Evolutionary conservation across 2,329 filamentous ascomycete species (phyloP), one percentile per base, ranked within the genome.

Genomic region (Fusarium citri): DNA sequence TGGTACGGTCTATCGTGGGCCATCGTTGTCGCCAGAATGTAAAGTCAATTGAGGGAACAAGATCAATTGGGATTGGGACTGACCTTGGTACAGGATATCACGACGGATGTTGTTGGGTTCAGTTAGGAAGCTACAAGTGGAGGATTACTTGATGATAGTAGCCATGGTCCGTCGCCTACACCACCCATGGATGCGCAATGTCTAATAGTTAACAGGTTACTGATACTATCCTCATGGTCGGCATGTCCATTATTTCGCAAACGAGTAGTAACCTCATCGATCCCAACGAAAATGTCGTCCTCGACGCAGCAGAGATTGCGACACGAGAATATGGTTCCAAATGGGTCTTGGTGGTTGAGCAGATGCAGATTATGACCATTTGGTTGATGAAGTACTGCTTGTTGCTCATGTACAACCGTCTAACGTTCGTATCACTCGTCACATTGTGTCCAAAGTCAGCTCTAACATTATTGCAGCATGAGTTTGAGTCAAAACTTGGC

Each of bases 181-280:
- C 8, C 12, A 14, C 2, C 20, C 15, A 10, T 7, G 2, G 11
- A 16, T 25, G 3, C 23, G 7, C 15, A 48, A 23, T 10, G 8
- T 15, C 47, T 65, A 59, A 66, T 31, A 8, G 12, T 3, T 7
- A 8, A 8, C 48, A 84, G 83, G 45, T 74, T 1, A 81, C 81
- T 73, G 87, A 89, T 70, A 89, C 88, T 0, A 75, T 86, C 18
- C 77, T 91, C 15, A 84, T 88, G 59, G 79, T 85, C 25, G 77
- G 80, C 10, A 83, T 90, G 72, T 89, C 89, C 65, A 83, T 89
- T 49, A 80, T 88, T 22, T 80, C 82, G 4, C 79, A 82, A 34
- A 87, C 86, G n/a, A 85, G 83, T 16, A 89, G 85, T 43, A 91
- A 91, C 72, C 80, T 90, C 20, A 87, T 90, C 77, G 80, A 85